These are phyloP conservation scores for Candida schatavii DNA, from an alignment of 805 yeast species.

Conservation along the genomic window DNA sequence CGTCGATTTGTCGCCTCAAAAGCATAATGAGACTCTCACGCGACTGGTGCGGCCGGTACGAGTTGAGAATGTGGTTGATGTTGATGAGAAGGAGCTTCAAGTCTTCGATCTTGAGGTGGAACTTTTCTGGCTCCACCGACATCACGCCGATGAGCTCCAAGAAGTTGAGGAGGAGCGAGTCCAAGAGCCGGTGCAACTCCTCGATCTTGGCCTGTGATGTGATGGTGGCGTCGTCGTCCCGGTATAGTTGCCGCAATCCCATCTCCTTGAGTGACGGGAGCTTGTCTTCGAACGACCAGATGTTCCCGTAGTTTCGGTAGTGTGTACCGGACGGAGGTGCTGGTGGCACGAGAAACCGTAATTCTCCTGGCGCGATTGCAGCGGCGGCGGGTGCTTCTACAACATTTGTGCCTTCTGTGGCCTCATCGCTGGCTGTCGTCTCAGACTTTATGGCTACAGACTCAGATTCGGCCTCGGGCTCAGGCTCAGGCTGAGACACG, in stretches of 20 bases:
- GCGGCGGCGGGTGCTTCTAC: slow-evolving; percentile 12
- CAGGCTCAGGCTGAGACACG: too few species aligned
- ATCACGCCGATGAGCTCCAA: slow-evolving; percentile 79
- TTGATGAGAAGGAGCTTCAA: slow-evolving; percentile 79
- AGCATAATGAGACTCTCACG: slow-evolving; percentile 81
- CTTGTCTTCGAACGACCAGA: slow-evolving; percentile 81
- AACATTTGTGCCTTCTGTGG: not conserved
- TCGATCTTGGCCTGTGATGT: slow-evolving; percentile 50
- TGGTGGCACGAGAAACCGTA: slow-evolving; percentile 66
- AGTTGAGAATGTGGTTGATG: slow-evolving; percentile 86
- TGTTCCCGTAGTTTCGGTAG: slow-evolving; percentile 84
- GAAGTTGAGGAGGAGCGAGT: slow-evolving; percentile 75
- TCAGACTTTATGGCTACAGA: slow-evolving; percentile 7
- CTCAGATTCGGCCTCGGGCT: slow-evolving; percentile 28
- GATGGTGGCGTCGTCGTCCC: slow-evolving; percentile 33
- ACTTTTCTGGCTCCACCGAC: slow-evolving; percentile 66
- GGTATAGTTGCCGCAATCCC: slow-evolving; percentile 75
- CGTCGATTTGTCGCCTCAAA: slow-evolving; percentile 66
- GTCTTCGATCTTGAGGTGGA: slow-evolving; percentile 64
- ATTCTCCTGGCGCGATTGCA: slow-evolving; percentile 36
- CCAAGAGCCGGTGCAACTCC: slow-evolving; percentile 76
- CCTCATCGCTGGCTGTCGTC: slow-evolving; percentile 11
- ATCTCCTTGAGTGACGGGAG: slow-evolving; percentile 72
- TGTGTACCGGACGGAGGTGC: slow-evolving; percentile 55
- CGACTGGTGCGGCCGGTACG: slow-evolving; percentile 93